These are phyloP conservation scores for Suillus bovinus DNA, from an alignment of 768 basidiomycete genomes.

Conservation along the genomic window DNA sequence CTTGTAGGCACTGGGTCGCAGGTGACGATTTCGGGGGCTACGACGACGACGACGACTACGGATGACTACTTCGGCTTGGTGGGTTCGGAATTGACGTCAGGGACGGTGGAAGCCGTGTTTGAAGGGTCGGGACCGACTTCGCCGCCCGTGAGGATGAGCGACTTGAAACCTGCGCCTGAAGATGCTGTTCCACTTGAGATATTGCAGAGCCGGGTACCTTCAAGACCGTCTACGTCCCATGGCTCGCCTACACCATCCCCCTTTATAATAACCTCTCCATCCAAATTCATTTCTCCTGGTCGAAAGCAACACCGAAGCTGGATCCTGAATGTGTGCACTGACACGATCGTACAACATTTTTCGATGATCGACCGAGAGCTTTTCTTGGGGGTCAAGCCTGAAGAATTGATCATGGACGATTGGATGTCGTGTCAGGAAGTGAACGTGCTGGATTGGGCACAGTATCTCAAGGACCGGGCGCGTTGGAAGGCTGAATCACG, in stretches of 20 bases:
- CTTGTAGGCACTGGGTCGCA: slow-evolving; percentile 21
- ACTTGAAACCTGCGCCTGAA: slow-evolving; percentile 53
- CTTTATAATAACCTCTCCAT: slow-evolving; percentile 27
- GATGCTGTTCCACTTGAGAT: slow-evolving; percentile 71
- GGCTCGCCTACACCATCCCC: slow-evolving; percentile 25
- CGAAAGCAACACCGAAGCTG: slow-evolving; percentile 68
- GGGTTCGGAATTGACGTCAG: slow-evolving; percentile 18
- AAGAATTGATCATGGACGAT: slow-evolving; percentile 79
- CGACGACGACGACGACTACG: slow-evolving; percentile 4
- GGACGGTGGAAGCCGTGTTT: slow-evolving; percentile 1
- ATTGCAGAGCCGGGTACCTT: slow-evolving; percentile 55
- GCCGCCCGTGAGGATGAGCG: slow-evolving; percentile 33
- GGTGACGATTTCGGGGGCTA: slow-evolving; percentile 20
- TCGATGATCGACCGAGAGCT: slow-evolving; percentile 88
- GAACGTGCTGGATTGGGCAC: slow-evolving; percentile 80
- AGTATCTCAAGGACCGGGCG: slow-evolving; percentile 75
- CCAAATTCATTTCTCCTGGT: slow-evolving; percentile 38
- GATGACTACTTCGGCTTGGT: slow-evolving; percentile 27
- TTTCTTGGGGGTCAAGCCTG: slow-evolving; percentile 82
- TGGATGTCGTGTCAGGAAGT: slow-evolving; percentile 64
- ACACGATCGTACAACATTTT: slow-evolving; percentile 72
- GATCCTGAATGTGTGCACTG: slow-evolving; percentile 62
- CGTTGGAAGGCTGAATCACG: slow-evolving; percentile 64
- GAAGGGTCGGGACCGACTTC: slow-evolving; percentile 21
- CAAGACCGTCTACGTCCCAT: slow-evolving; percentile 35